Conservation (phyloP, 257 asterid species). For the Przewalskia tangutica region DNA sequence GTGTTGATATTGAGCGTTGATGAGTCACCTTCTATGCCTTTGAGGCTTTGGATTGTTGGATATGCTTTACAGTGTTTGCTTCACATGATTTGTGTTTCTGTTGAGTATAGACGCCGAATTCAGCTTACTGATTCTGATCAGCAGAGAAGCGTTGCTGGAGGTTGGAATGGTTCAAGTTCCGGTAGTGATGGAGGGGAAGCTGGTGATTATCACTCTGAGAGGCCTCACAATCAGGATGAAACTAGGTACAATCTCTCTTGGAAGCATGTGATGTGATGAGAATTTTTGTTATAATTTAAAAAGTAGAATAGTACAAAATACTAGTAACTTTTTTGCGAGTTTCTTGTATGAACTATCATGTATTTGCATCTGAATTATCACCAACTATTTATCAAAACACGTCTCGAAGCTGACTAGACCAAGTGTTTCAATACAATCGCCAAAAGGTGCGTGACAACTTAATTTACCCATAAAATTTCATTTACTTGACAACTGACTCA, state of each 20-base stretch:
- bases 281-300: not conserved
- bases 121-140: slow-evolving; percentile 15
- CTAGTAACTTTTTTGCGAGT: no score
- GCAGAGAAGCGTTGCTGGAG: slow-evolving; percentile 18
- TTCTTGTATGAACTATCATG: no score
- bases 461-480: no score
- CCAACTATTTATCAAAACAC: no score
- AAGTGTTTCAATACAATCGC: no score
- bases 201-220: slow-evolving; percentile 38
- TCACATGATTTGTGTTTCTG: slow-evolving; percentile 37
- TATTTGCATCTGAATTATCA: no score
- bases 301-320: not conserved
- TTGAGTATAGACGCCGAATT: slow-evolving; percentile 54
- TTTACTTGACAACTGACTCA: no score
- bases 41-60: slow-evolving; percentile 39
- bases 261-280: not conserved
- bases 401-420: no score
- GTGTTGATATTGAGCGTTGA: slow-evolving; percentile 30
- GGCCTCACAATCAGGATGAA: slow-evolving; percentile 45
- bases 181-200: slow-evolving; percentile 76
- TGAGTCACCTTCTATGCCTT: slow-evolving; percentile 29
- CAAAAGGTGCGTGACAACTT: no score
- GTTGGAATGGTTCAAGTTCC: slow-evolving; percentile 36
- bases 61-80: slow-evolving; percentile 35
- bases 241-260: slow-evolving; percentile 38